Base-by-base conservation (phyloP, 306 rosid genomes). In the Glycine soja region DNA sequence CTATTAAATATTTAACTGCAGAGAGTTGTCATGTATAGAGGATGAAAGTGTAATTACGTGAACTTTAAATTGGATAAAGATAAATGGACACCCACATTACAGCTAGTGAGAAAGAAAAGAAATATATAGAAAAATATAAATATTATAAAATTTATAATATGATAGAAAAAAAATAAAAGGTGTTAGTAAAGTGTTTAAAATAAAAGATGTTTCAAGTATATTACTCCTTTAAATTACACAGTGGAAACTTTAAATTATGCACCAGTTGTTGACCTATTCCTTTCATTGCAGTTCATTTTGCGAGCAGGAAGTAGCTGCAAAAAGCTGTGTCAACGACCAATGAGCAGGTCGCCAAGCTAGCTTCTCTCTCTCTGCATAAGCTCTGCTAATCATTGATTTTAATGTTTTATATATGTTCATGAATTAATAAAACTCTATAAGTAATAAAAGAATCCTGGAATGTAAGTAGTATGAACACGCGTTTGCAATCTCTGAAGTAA, bases 281-380 rank as follows among this genome's bases (percentile, higher is more conserved):
- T 64, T 66, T 15, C 53, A 67, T 16, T 15, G 53, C 8, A 67
- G 61, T 30, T 57, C 32, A 47, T 45, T 53, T 34, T 6, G 46
- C n/a, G 10, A 70, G 15, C 14, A 45, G 32, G 16, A 34, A 59
- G 45, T 18, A 24, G 48, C 57, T 32, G 34, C 42, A 56, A 68
- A 69, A 24, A 24, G 57, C 38, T 79, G 61, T 15, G 52, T 57
- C 70, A 79, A 70, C 70, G 62, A 58, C 62, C 82, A 53, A 53
- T 14, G 59, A 70, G 46, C 18, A 69, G 40, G 76, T 70, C 18
- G 3, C 7, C 19, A 24, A 40, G 76, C 57, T 34, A 68, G 48
- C 69, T 56, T 45, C 58, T 15, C 3, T 67, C 57, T 15, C 3
- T 53, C 11, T 48, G 3, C 32, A 16, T 42, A 40, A 53, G 48